Base-by-base conservation (phyloP, 352 stramenopile genomes). In the Pythium coloratum region DNA sequence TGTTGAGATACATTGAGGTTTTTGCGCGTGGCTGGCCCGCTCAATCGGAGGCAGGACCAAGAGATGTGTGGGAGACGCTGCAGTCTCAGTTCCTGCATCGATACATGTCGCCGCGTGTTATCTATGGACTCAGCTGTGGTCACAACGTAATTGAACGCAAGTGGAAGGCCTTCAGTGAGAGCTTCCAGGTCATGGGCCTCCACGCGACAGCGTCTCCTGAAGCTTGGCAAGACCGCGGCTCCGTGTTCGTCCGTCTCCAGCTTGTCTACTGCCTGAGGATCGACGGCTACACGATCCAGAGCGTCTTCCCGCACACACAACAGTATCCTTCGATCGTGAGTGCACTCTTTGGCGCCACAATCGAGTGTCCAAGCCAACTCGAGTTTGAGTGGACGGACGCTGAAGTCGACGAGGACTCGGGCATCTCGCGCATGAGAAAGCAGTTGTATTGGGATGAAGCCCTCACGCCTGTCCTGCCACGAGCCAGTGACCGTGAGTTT, bases 371-470 rank as follows among this genome's bases (percentile, higher is more conserved):
- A 0, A 65, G 46, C n/a, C 6, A 40, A 0, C 4, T 67, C 5
- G 32, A 55, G 33, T 56, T 72, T 18, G 16, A 64, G 16, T 72
- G 66, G 66, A 18, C 44, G 1, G 6, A 50, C 56, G 10, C 10
- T 6, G 10, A 40, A 3, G 51, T 53, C 9, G 3, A 1, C 0
- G 3, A 13, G 7, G 42, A 42, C 20, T 24, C 20, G 20, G 20
- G 20, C 20, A 26, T 51, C 28, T 20, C 58, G 3, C 26, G 66
- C 14, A 55, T 72, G 13, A 14, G 14, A 16, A 59, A 67, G 34
- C 55, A 54, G 0, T 30, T 72, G 0, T 42, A 67, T 24, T 72
- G 66, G 66, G 32, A 67, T 46, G 26, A 38, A 6, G 66, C 59
- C n/a, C 36, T 72, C 14, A 24, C 16, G 32, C 53, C 66, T 14